Conservation (phyloP, 2,329 filamentous ascomycete genomes). For the Tothia fuscella region DNA sequence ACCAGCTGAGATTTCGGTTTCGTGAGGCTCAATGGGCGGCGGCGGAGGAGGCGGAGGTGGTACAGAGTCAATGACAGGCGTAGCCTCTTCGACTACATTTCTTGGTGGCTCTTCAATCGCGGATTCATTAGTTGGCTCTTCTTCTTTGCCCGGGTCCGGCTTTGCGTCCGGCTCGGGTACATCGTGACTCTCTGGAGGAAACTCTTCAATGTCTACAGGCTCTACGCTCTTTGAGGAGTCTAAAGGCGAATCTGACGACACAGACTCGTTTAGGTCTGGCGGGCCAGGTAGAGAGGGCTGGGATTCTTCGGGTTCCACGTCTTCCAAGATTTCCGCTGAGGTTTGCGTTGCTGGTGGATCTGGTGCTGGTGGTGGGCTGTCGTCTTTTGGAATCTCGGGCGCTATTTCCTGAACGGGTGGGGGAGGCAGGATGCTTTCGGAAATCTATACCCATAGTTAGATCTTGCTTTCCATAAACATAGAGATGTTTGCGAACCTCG, state of each 20-base stretch:
- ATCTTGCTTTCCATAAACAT: slow-evolving; percentile 3
- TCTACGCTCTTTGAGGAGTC: slow-evolving; percentile 3
- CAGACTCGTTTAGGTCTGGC: slow-evolving; percentile 8
- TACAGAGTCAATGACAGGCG: neutral
- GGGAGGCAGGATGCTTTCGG: slow-evolving; percentile 4
- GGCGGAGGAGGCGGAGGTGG: neutral
- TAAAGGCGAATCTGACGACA: slow-evolving; percentile 7
- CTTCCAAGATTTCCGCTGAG: neutral
- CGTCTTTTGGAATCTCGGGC: slow-evolving; percentile 3
- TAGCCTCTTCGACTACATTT: neutral
- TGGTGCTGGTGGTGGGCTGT: neutral
- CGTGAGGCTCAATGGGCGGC: neutral
- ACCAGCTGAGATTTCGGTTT: neutral
- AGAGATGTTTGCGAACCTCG: neutral
- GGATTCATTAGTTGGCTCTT: neutral
- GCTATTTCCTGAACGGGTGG: neutral
- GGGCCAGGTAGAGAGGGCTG: slow-evolving; percentile 7
- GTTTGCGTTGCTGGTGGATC: neutral
- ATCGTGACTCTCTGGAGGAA: neutral
- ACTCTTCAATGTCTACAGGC: too few species aligned
- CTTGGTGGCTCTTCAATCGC: neutral
- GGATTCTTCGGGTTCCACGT: slow-evolving; percentile 6
- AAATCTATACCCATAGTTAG: slow-evolving; percentile 9
- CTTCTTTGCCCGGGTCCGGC: neutral
- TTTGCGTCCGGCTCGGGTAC: neutral